Conservation (phyloP, 148 eudicot species). For the Chenopodium album region DNA sequence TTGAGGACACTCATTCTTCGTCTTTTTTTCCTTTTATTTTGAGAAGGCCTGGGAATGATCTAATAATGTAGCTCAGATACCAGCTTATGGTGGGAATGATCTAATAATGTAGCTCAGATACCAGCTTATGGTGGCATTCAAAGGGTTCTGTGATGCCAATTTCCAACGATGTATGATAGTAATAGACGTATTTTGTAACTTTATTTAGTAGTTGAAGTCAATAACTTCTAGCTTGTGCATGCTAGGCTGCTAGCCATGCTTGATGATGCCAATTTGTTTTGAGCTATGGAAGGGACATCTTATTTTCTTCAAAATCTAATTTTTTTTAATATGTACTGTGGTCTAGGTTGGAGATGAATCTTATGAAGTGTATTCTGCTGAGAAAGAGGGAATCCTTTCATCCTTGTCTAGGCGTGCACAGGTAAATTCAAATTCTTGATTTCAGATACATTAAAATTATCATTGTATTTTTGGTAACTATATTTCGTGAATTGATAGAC, state of each 20-base stretch:
- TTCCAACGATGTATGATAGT: too few species aligned
- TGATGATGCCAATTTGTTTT: too few species aligned
- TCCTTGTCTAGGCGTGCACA: slow-evolving; percentile 89
- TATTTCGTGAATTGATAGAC: slow-evolving; percentile 39
- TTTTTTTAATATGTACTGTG: neutral
- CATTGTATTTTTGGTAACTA: neutral
- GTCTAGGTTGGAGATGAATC: slow-evolving; percentile 91
- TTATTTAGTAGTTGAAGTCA: too few species aligned
- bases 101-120: too few species aligned
- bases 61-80: too few species aligned
- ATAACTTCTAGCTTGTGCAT: too few species aligned
- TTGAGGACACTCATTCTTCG: neutral
- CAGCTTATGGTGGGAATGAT: too few species aligned
- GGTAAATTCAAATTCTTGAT: slow-evolving; percentile 38
- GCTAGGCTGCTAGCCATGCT: too few species aligned
- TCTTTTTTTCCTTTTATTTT: neutral
- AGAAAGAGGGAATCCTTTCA: slow-evolving; percentile 85
- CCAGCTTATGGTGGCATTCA: too few species aligned
- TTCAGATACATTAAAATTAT: neutral
- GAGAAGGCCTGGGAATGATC: too few species aligned
- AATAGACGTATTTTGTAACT: too few species aligned
- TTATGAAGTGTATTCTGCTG: slow-evolving; percentile 63
- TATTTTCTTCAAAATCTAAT: neutral
- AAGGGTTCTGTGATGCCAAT: too few species aligned
- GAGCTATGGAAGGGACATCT: neutral